Base-by-base conservation (phyloP, 805 yeast genomes). In the Groenewaldozyma tartarivorans region DNA sequence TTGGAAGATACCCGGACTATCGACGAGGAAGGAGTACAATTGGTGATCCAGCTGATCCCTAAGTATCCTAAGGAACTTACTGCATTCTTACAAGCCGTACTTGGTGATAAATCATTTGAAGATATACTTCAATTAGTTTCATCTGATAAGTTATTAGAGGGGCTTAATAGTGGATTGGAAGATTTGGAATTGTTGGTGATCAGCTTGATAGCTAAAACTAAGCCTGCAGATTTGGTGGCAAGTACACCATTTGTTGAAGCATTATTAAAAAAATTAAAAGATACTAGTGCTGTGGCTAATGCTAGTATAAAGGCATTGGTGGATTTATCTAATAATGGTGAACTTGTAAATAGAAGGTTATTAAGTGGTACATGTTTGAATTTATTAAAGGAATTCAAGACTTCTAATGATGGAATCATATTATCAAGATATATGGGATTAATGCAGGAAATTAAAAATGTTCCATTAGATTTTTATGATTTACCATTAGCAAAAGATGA, bases 191-290 rank as follows among this genome's bases (percentile, higher is more conserved):
- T 13, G 1, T 48, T 56, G 9, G 51, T 56, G 21, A 49, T 60
- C 11, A 41, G 51, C 3, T 42, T 60, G 9, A 9, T 64, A 4
- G 21, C 43, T 3, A 50, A 48, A 26, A 57, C 62, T 3, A 45
- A 50, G 5, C 63, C 65, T 2, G 47, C 60, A 2, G 67, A 61
- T 42, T 26, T 58, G 11, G 40, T 62, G 7, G 62, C 62, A 5
- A 59, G 56, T 36, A 55, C 64, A 1, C 52, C 57, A 3, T 41
- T 63, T 3, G 37, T 59, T n/a, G 41, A 47, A 11, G 47, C 36
- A 18, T 18, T 33, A 15, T 24, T 33, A 5, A 7, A 9, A 13
- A 16, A 16, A 33, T 20, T 15, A 5, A 15, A 5, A 15, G 11
- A 20, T 15, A 6, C 20, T 6, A 33, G 36, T 17, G 36, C 6